These are phyloP conservation scores for Pelargonium myrrhifolium DNA, from an alignment of 441 rosid genomes.

Conservation along the genomic window DNA sequence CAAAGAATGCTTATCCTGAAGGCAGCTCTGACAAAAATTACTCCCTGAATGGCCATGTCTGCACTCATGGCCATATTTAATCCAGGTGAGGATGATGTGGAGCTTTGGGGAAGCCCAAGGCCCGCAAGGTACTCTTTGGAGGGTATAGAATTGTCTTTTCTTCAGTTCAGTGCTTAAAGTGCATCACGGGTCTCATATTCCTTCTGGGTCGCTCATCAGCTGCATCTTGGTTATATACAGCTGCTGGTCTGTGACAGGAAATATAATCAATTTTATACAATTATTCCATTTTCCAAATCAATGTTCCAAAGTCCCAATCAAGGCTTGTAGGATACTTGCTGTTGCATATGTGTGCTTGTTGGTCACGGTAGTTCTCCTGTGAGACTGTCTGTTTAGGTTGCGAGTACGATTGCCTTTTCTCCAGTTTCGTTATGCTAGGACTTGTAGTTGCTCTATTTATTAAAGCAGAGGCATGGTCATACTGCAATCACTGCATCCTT, in stretches of 20 bases:
- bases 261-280: background rate
- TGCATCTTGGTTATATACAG: background rate
- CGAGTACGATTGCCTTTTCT: background rate
- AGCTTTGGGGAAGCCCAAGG: background rate
- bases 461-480: background rate
- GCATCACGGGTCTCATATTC: background rate
- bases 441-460: background rate
- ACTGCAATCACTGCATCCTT: background rate
- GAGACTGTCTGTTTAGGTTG: conserved; percentile 3
- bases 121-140: background rate
- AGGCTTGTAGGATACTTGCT: background rate
- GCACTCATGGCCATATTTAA: background rate
- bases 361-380: background rate
- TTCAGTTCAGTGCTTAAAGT: background rate
- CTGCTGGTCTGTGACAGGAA: background rate
- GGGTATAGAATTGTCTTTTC: background rate
- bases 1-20: background rate
- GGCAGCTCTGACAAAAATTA: conserved; percentile 1
- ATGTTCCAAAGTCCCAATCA: background rate
- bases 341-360: background rate
- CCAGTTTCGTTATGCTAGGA: background rate
- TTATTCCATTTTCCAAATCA: background rate
- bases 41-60: background rate
- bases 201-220: background rate
- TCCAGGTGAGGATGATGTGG: background rate